Base-by-base conservation (phyloP, 1,284 basidiomycete species). In the Pyrrhoderma noxium region DNA sequence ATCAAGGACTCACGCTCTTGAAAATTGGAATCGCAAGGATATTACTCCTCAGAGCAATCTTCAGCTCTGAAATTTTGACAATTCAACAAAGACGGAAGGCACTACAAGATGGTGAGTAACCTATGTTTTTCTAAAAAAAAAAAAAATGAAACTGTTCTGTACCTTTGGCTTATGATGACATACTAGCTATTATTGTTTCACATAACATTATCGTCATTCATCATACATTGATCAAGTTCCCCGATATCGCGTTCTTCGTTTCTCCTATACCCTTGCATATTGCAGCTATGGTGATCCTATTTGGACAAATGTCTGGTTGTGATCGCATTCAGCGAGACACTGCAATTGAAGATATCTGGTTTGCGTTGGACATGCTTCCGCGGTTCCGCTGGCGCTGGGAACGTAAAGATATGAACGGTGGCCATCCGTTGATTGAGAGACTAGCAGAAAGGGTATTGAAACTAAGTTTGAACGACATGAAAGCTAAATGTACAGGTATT, bases 341-440 rank as follows among this genome's bases (percentile, higher is more conserved):
- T 42, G 86, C 84, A 39, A 70, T 86, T 35, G 82, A 89, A 63
- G 87, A 90, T 60, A 76, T 90, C 18, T 85, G 82, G 79, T 78
- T 86, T 65, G 88, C 87, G 36, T 76, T 90, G 21, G 82, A 88
- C 63, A 86, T 89, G 79, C 77, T 90, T 7, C 87, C 87, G 3
- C 80, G 82, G 37, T 85, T 89, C 75, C 80, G 87, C 49, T 90
- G 88, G 88, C 79, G 85, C 56, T 90, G 88, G 87, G 85, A 89
- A 61, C 77, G 86, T 44, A 88, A 82, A 63, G 87, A 89, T 60
- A 66, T 78, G 53, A 80, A 79, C 47, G 84, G 82, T 40, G 81
- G 79, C 1, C 86, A 89, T 59, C 87, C 87, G n/a, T 74, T 88
- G 49, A 87, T 89, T 52, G 79, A 83, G 14, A 82, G 78, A 58